Evolutionary conservation across 1,139 yeast species (phyloP).

Genomic region (Zygotorulaspora mrakii): DNA sequence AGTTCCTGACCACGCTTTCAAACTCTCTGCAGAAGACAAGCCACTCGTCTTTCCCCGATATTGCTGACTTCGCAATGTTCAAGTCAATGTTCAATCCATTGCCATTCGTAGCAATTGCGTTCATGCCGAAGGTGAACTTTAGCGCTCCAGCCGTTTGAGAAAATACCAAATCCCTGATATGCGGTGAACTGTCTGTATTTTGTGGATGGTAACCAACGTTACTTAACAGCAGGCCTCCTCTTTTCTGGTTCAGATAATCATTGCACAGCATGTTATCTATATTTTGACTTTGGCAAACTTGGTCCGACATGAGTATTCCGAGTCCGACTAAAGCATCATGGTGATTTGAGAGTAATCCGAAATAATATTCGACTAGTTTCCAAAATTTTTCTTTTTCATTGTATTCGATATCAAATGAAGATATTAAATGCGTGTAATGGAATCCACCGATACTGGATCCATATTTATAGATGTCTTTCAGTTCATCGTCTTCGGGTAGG

Average conservation of each 20-base stretch:
- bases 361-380: conserved; percentile 24
- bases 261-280: conserved; percentile 23
- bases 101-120: conserved; percentile 22
- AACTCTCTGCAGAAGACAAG: neutral
- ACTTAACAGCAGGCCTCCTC: conserved; percentile 29
- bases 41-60: conserved; percentile 18
- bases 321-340: conserved; percentile 22
- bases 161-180: conserved; percentile 22
- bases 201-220: conserved; percentile 26
- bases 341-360: conserved; percentile 16
- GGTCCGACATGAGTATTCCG: conserved; percentile 27
- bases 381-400: conserved; percentile 21
- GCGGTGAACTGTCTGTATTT: conserved; percentile 6
- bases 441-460: conserved; percentile 31
- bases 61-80: conserved; percentile 22
- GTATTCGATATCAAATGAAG: conserved; percentile 19
- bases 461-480: conserved; percentile 21
- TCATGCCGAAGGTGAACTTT: conserved; percentile 24
- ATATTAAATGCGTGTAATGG: conserved; percentile 25
- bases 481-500: conserved; percentile 20
- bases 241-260: conserved; percentile 19
- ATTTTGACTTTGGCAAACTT: conserved; percentile 20
- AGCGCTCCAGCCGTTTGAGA: conserved; percentile 26
- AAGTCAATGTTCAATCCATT: conserved; percentile 26
- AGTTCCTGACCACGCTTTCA: neutral